Conservation (phyloP, 1,284 basidiomycete genomes). For the Cutaneotrichosporon cutaneum region DNA sequence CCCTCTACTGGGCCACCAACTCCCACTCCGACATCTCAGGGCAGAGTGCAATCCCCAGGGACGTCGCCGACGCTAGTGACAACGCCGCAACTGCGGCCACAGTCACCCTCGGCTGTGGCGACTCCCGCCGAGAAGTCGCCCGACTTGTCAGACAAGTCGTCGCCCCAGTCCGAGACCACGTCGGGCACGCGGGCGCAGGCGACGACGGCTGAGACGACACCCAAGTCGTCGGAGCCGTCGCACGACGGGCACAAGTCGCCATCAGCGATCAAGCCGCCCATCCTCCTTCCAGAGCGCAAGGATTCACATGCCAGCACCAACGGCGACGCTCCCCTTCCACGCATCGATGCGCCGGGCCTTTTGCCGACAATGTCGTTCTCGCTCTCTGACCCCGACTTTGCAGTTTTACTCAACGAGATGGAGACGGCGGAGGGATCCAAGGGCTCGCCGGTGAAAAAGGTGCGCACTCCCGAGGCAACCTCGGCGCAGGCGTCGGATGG, state of each 20-base stretch:
- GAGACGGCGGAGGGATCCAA: slow-evolving; percentile 19
- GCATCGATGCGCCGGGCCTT: slow-evolving; percentile 45
- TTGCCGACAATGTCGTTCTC: slow-evolving; percentile 52
- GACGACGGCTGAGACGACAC: slow-evolving; percentile 5
- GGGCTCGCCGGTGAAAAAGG: background rate
- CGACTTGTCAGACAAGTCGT: slow-evolving; percentile 10
- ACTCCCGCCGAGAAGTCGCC: slow-evolving; percentile 1
- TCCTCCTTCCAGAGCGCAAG: background rate
- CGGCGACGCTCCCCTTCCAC: slow-evolving; percentile 24
- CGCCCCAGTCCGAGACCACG: slow-evolving; percentile 5
- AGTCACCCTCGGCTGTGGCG: background rate
- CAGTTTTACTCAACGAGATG: slow-evolving; percentile 47
- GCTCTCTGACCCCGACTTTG: slow-evolving; percentile 54
- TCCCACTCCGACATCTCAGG: background rate
- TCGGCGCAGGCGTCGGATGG: background rate
- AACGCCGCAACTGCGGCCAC: background rate
- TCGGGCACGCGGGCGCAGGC: slow-evolving; percentile 4
- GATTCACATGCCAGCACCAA: slow-evolving; percentile 3
- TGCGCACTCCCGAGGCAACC: background rate
- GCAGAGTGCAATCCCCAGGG: background rate
- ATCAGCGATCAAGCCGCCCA: background rate
- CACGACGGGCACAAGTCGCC: slow-evolving; percentile 8
- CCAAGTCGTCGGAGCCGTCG: slow-evolving; percentile 5
- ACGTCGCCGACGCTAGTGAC: background rate
- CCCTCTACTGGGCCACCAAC: background rate